Evolutionary conservation across 148 eudicot genomes (phyloP).

Genomic region (Cornus florida): DNA sequence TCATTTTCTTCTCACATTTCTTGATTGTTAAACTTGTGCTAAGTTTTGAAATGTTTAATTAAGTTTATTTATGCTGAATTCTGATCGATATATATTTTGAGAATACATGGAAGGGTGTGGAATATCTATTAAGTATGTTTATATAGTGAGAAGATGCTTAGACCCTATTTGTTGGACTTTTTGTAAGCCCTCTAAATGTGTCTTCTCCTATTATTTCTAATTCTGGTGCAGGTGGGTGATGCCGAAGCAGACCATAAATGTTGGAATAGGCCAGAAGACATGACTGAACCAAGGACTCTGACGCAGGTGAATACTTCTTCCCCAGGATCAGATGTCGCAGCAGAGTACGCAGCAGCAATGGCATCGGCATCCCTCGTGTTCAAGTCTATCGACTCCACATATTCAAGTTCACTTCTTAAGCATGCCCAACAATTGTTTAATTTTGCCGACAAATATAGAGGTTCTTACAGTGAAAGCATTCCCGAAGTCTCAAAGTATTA

Average conservation of each 20-base stretch:
- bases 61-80: neutral
- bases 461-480: constrained; percentile 65
- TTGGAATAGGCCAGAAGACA: constrained; percentile 89
- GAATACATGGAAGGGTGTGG: neutral
- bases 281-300: constrained; percentile 72
- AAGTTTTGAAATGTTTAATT: neutral
- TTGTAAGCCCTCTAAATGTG: neutral
- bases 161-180: neutral
- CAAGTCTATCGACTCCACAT: constrained; percentile 48
- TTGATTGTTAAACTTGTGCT: neutral
- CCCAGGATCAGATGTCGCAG: constrained; percentile 93
- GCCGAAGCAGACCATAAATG: constrained; percentile 78
- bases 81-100: neutral
- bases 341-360: constrained; percentile 94
- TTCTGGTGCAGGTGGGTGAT: constrained; percentile 62
- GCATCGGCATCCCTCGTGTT: constrained; percentile 94
- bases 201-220: neutral
- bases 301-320: constrained; percentile 58
- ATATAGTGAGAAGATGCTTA: neutral
- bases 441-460: constrained; percentile 71
- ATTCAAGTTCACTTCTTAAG: constrained; percentile 64
- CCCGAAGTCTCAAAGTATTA: constrained; percentile 71
- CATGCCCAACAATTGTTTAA: constrained; percentile 72
- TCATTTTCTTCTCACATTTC: neutral
- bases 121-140: neutral